These are phyloP conservation scores for Monosporascus sp. DNA, from an alignment of 2,329 filamentous ascomycete species.

Conservation along the genomic window DNA sequence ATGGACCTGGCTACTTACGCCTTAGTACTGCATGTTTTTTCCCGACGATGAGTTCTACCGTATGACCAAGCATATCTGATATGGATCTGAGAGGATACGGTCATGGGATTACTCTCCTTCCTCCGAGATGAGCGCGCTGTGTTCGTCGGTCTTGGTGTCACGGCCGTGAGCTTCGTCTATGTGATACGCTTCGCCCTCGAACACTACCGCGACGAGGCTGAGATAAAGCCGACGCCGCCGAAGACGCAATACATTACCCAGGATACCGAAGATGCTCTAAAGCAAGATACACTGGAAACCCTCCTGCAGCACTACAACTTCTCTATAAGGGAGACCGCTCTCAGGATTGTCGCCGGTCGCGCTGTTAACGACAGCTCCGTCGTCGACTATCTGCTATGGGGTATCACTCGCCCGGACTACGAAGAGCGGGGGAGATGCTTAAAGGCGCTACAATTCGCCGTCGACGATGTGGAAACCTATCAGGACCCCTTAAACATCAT, in stretches of 20 bases:
- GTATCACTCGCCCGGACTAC: conserved; percentile 55
- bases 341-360: conserved; percentile 51
- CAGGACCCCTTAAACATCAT: conserved; percentile 41
- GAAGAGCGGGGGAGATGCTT: conserved; percentile 53
- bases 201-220: conserved; percentile 57
- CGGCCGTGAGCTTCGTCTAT: conserved; percentile 53
- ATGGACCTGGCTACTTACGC: too few species aligned
- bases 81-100: conserved; percentile 8
- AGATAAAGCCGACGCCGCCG: conserved; percentile 59
- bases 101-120: conserved; percentile 36
- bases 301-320: conserved; percentile 67
- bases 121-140: conserved; percentile 49
- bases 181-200: conserved; percentile 54
- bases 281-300: conserved; percentile 60
- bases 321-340: conserved; percentile 64
- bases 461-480: conserved; percentile 32
- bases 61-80: not conserved
- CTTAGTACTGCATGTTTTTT: too few species aligned
- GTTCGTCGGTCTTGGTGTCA: conserved; percentile 48
- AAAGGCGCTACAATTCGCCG: conserved; percentile 51
- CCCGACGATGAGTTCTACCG: not conserved
- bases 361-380: conserved; percentile 53
- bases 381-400: conserved; percentile 47
- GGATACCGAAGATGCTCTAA: conserved; percentile 67
- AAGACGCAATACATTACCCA: conserved; percentile 71